Conservation (phyloP, 2,329 filamentous ascomycete genomes). For the Neopestalotiopsis sp. region DNA sequence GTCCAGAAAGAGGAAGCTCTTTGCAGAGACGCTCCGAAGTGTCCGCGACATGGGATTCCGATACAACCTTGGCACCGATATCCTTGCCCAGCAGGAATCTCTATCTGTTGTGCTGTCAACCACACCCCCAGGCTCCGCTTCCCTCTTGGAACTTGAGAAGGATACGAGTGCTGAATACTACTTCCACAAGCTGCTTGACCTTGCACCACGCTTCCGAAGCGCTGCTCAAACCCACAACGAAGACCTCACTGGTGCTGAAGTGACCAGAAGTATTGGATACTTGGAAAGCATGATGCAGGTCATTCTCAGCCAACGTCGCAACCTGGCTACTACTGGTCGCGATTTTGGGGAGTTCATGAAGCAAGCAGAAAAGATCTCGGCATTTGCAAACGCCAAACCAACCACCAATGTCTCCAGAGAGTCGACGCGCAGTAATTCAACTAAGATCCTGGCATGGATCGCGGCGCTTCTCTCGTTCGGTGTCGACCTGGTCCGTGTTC, state of each 20-base stretch:
- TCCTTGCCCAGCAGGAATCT: constrained; percentile 75
- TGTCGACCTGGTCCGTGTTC: constrained; percentile 66
- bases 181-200: constrained; percentile 79
- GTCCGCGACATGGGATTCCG: constrained; percentile 89
- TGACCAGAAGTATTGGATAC: constrained; percentile 79
- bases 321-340: constrained; percentile 47
- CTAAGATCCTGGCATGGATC: constrained; percentile 62
- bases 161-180: constrained; percentile 66
- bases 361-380: constrained; percentile 42
- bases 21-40: constrained; percentile 84
- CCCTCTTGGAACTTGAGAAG: constrained; percentile 15
- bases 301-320: constrained; percentile 64
- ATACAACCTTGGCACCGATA: constrained; percentile 77
- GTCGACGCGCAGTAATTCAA: constrained; percentile 30
- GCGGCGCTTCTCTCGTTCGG: constrained; percentile 70
- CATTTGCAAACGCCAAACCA: constrained; percentile 36
- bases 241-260: constrained; percentile 82
- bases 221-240: constrained; percentile 77
- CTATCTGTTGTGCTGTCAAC: constrained; percentile 72
- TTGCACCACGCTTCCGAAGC: constrained; percentile 71
- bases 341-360: constrained; percentile 45
- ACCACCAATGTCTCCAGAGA: constrained; percentile 27
- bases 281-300: constrained; percentile 83
- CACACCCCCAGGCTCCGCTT: constrained; percentile 47
- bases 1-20: constrained; percentile 85